These are phyloP conservation scores for Lepidium sativum DNA, from an alignment of 345 rosid species.

Conservation along the genomic window DNA sequence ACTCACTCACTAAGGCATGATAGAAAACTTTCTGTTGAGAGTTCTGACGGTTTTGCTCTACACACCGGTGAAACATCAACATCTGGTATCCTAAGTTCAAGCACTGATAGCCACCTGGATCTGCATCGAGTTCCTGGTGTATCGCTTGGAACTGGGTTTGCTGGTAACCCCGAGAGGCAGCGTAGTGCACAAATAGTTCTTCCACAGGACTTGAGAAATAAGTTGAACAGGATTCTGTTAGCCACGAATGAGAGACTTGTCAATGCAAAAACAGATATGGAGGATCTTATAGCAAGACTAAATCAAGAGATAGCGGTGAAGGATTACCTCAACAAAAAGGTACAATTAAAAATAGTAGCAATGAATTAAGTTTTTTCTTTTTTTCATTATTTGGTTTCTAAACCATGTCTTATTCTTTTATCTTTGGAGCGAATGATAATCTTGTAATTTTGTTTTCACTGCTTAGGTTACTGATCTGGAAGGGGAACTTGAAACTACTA, in stretches of 20 bases:
- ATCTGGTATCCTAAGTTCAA: conserved; percentile 50
- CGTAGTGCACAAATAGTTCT: conserved; percentile 61
- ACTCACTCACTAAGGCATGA: conserved; percentile 46
- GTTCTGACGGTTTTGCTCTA: conserved; percentile 57
- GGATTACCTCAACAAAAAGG: conserved; percentile 83
- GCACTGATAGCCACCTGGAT: conserved; percentile 52
- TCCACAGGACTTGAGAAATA: conserved; percentile 75
- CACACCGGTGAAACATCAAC: conserved; percentile 63
- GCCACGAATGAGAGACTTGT: conserved; percentile 70
- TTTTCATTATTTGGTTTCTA: background rate
- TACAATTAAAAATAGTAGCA: conserved; percentile 22
- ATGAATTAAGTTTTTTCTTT: background rate
- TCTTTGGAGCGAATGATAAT: background rate
- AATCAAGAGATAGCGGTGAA: conserved; percentile 88
- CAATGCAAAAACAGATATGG: conserved; percentile 92
- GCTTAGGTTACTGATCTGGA: conserved; percentile 87
- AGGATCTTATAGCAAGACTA: conserved; percentile 85
- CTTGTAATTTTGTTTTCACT: conserved; percentile 15
- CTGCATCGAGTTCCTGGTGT: conserved; percentile 43
- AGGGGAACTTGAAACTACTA: conserved; percentile 82
- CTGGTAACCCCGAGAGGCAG: conserved; percentile 34
- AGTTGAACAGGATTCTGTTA: conserved; percentile 65
- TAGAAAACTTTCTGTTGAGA: conserved; percentile 64
- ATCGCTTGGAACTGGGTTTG: conserved; percentile 33
- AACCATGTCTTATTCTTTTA: background rate